Evolutionary conservation across 225 moss, liverwort and hornwort species (phyloP), one percentile per base, ranked within the genome.

Genomic region (Neckera pumila): DNA sequence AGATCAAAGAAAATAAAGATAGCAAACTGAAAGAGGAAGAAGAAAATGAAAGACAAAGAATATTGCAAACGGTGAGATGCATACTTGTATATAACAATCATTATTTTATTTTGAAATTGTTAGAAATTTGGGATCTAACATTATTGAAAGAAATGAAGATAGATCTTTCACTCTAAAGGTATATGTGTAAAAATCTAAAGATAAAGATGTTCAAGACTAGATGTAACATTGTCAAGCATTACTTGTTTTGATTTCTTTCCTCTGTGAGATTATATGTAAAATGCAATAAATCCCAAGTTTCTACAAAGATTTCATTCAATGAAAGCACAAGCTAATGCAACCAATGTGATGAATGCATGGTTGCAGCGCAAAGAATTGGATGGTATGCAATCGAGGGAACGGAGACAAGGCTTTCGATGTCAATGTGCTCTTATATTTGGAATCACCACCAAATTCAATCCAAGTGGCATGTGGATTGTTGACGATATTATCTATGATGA

Each of bases 381-480:
- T 5, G 45, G 9, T 40, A 4, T 40, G 0, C 0, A 0, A 40
- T 2, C 0, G 2, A 1, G 0, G 5, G 2, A 1, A 1, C 8
- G 4, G 38, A 38, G 38, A 38, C 30, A 1, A 30, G 3, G 4
- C 30, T 0, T 2, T 23, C 7, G 0, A 7, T 64, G 17, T 34
- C 27, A 30, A 23, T 31, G 7, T 76, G 76, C 76, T 12, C 3
- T 53, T 14, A 9, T 76, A 76, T 14, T 14, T 76, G 76, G 53
- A 33, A 53, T 76, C 6, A 54, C 77, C 10, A 78, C 56, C 2
- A 0, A 78, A 26, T 53, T 78, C n/a, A 78, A 78, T 56, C 77
- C 77, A 78, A 78, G n/a, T 54, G 77, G 77, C 7, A 16, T n/a
- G 6, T 78, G n/a, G 56, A 23, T 78, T 78, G n/a, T 56, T 56